These are phyloP conservation scores for Malus sylvestris DNA, from an alignment of 306 rosid genomes.

Conservation along the genomic window DNA sequence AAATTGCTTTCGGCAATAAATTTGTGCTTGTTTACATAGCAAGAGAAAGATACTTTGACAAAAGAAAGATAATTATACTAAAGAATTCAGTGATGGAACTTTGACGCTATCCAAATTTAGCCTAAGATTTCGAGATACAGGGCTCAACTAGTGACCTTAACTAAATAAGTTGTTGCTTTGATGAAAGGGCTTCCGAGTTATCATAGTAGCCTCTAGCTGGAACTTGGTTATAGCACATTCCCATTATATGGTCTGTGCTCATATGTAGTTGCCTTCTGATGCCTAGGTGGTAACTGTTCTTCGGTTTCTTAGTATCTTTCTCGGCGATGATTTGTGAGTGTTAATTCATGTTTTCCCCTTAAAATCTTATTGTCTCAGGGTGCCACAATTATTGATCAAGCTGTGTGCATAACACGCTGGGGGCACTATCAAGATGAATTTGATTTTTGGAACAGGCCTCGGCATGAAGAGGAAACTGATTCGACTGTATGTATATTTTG, in stretches of 20 bases:
- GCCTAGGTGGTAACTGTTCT: background rate
- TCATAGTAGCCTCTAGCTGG: background rate
- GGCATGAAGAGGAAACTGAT: constrained; percentile 36
- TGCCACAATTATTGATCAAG: constrained; percentile 85
- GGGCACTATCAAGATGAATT: constrained; percentile 63
- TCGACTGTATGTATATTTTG: constrained; percentile 41
- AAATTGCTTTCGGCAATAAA: background rate
- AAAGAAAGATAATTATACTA: background rate
- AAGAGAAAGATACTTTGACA: background rate
- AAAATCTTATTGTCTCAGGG: constrained; percentile 46
- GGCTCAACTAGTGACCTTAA: background rate
- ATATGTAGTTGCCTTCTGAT: background rate
- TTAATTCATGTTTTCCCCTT: background rate
- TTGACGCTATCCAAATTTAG: background rate
- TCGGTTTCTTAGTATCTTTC: background rate
- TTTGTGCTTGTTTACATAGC: background rate
- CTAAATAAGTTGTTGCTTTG: background rate
- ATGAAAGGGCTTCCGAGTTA: background rate
- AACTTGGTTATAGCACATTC: background rate
- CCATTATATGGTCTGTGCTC: background rate
- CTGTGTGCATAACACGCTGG: constrained; percentile 90
- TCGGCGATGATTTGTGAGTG: background rate
- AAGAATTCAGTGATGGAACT: background rate
- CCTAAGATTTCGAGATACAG: background rate
- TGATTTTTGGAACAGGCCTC: constrained; percentile 62